These are phyloP conservation scores for Tripterygium wilfordii DNA, from an alignment of 177 flowering plant genomes.

Conservation along the genomic window DNA sequence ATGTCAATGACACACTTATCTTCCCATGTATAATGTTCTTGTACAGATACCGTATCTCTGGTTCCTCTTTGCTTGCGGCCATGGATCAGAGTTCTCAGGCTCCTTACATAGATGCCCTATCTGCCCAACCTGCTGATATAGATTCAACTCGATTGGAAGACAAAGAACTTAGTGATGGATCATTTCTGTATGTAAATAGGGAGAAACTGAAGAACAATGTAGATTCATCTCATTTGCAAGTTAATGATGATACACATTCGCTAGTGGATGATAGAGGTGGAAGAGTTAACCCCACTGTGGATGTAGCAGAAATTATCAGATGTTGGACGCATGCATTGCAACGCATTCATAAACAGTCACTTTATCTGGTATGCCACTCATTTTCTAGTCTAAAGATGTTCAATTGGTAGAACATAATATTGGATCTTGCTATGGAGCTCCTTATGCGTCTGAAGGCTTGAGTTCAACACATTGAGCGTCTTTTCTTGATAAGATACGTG, in stretches of 20 bases:
- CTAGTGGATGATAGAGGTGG: conserved; percentile 80
- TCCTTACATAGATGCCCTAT: conserved; percentile 43
- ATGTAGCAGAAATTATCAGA: conserved; percentile 91
- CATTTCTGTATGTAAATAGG: conserved; percentile 24
- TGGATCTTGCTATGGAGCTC: neutral
- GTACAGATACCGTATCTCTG: conserved; percentile 95
- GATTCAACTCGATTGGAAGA: conserved; percentile 35
- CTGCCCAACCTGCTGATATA: conserved; percentile 40
- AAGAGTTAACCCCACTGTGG: conserved; percentile 84
- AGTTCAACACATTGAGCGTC: no score
- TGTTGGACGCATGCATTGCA: conserved; percentile 99
- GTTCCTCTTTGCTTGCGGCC: conserved; percentile 93
- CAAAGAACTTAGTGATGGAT: conserved; percentile 51
- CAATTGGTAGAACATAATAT: neutral
- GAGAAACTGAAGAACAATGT: conserved; percentile 29
- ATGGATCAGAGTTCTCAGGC: conserved; percentile 96
- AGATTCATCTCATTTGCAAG: conserved; percentile 38
- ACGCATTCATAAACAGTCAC: conserved; percentile 95
- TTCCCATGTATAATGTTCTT: conserved; percentile 8
- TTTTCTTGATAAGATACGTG: no score
- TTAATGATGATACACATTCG: conserved; percentile 47
- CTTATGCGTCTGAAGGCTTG: no score
- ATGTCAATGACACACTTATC: conserved; percentile 1
- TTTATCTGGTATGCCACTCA: conserved; percentile 58
- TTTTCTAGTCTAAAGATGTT: neutral